Percentiles rank a stretch among this genome's conserved stretches.
phyloP scores from a whole-genome alignment of 78 protist species.

The Cavenderia fasciculata region DNA sequence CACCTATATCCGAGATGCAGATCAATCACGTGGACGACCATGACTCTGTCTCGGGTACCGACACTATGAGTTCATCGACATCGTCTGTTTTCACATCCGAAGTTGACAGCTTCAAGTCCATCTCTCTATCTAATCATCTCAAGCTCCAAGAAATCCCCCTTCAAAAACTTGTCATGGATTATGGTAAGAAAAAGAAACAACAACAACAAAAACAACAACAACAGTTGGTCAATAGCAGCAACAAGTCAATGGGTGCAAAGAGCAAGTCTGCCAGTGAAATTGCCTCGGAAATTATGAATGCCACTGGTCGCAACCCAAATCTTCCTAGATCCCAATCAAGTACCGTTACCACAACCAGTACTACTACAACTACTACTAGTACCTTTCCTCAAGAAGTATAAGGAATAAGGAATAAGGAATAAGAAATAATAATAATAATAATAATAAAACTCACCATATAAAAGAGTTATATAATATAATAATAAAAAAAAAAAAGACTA shows the following conservation, averaged over 20 bases:
- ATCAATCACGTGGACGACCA: background rate
- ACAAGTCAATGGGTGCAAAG: background rate
- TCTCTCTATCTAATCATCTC: constrained; percentile 21
- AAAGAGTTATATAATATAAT: no score
- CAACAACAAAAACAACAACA: background rate
- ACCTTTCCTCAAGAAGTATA: no score
- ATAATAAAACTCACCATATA: no score
- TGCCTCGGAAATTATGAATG: no score
- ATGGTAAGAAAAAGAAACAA: background rate
- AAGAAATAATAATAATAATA: no score
- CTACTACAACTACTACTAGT: no score
- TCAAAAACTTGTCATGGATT: constrained; percentile 27
- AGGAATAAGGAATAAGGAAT: no score
- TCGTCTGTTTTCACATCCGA: background rate
- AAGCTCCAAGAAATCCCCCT: constrained; percentile 54
- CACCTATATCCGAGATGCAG: constrained; percentile 15
- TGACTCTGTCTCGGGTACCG: background rate
- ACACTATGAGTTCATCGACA: background rate
- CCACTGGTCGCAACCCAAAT: no score
- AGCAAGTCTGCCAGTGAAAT: no score
- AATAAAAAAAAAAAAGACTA: no score
- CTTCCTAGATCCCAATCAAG: no score
- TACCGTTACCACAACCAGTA: no score
- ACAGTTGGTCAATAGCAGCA: background rate
- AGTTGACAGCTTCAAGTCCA: constrained; percentile 11